Percentiles rank a stretch among this genome's conserved stretches.
Evolutionary conservation across 2,329 filamentous ascomycete genomes (phyloP).

Genomic region (Dryadomyces sulphureus): DNA sequence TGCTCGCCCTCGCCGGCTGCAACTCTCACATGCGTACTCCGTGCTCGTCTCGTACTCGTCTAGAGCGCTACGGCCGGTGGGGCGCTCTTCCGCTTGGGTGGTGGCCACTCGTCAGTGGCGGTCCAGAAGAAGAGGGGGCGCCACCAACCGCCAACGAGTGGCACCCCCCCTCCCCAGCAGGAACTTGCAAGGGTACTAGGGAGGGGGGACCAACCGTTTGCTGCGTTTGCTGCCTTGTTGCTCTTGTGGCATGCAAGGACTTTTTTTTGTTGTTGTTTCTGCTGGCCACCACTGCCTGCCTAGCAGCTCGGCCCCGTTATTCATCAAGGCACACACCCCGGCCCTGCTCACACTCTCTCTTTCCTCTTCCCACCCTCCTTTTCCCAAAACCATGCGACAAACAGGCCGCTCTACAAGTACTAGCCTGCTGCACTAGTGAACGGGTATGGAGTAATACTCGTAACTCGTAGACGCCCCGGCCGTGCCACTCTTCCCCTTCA

Average conservation of each 20-base stretch:
- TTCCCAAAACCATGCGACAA: constrained; percentile 8
- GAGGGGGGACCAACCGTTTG: not conserved
- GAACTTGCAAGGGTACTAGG: not conserved
- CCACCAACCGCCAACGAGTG: no score
- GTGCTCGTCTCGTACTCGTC: no score
- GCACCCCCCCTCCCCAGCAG: no score
- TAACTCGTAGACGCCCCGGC: not conserved
- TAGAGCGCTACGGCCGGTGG: no score
- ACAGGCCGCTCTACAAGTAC: not conserved
- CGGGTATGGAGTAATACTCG: not conserved
- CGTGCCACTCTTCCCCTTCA: not conserved
- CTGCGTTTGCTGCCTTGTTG: not conserved
- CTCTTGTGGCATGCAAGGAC: constrained; percentile 4
- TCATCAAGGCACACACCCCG: constrained; percentile 7
- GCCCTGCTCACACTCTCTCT: not conserved
- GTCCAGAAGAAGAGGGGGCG: no score
- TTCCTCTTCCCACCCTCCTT: constrained; percentile 3
- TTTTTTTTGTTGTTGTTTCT: not conserved
- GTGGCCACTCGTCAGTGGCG: no score
- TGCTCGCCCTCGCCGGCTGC: no score
- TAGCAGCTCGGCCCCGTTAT: constrained; percentile 1
- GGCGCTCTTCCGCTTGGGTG: no score
- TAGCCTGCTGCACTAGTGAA: constrained; percentile 1
- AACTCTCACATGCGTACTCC: no score
- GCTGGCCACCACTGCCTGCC: not conserved